These are phyloP conservation scores for Colletotrichum abscissum DNA, from an alignment of 2,329 filamentous ascomycete genomes.

Conservation along the genomic window DNA sequence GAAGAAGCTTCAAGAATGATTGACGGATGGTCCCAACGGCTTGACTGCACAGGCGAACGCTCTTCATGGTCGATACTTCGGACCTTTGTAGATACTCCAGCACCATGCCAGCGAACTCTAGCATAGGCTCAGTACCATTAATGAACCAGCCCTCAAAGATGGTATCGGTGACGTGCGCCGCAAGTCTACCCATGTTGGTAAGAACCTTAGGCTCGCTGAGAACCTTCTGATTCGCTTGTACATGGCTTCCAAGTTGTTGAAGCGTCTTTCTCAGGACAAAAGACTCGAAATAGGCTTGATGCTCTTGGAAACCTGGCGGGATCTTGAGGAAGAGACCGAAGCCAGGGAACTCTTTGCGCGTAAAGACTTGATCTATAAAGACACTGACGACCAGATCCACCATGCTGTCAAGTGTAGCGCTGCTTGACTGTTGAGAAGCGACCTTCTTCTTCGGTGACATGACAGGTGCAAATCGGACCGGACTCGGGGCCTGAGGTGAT, in stretches of 20 bases:
- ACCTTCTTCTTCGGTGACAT: conserved; percentile 69
- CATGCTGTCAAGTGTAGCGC: conserved; percentile 79
- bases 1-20: conserved; percentile 81
- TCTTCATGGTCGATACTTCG: conserved; percentile 84
- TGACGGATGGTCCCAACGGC: conserved; percentile 80
- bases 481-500: conserved; percentile 65
- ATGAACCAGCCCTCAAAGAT: conserved; percentile 98
- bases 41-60: conserved; percentile 89
- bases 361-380: conserved; percentile 87
- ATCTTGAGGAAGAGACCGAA: conserved; percentile 88
- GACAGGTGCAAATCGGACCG: conserved; percentile 71
- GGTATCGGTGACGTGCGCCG: conserved; percentile 84
- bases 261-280: conserved; percentile 84
- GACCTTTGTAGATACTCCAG: conserved; percentile 91
- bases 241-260: conserved; percentile 73
- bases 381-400: conserved; percentile 82
- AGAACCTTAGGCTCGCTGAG: conserved; percentile 85
- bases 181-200: conserved; percentile 86
- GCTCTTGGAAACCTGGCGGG: conserved; percentile 92
- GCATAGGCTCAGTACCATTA: conserved; percentile 82
- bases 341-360: conserved; percentile 89
- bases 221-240: conserved; percentile 77
- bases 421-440: conserved; percentile 65
- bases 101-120: conserved; percentile 87
- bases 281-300: conserved; percentile 95